Evolutionary conservation across 2,329 filamentous ascomycete genomes (phyloP).

Genomic region (Cryphonectria carpinicola): DNA sequence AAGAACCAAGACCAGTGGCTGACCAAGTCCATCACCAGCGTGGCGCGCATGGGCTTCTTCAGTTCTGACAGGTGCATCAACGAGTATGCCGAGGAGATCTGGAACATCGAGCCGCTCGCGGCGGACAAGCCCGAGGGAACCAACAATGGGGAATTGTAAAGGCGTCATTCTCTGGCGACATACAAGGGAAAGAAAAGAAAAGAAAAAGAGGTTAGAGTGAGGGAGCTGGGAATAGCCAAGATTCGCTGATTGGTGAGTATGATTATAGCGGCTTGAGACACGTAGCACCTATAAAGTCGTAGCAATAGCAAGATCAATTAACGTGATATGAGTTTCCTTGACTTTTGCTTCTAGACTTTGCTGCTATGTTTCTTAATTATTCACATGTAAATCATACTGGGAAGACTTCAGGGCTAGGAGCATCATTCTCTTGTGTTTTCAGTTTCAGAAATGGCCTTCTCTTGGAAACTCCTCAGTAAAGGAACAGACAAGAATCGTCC

Average conservation of each 20-base stretch:
- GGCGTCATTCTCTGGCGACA: background rate
- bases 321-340: background rate
- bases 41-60: slow-evolving; percentile 97
- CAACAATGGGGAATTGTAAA: slow-evolving; percentile 27
- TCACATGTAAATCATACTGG: background rate
- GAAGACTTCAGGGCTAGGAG: background rate
- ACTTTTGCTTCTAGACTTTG: background rate
- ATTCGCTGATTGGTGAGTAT: background rate
- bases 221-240: background rate
- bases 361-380: background rate
- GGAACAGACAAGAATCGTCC: background rate
- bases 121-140: slow-evolving; percentile 40
- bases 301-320: slow-evolving; percentile 8
- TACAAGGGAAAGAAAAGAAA: background rate
- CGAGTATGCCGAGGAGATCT: slow-evolving; percentile 92
- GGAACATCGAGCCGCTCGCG: slow-evolving; percentile 87
- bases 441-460: too few relatives aligned
- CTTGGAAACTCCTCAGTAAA: background rate
- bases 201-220: background rate
- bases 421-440: background rate
- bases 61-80: slow-evolving; percentile 93
- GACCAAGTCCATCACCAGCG: slow-evolving; percentile 84
- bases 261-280: background rate
- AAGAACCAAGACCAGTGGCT: slow-evolving; percentile 92
- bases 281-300: background rate